Evolutionary conservation across 2,329 filamentous ascomycete species (phyloP), one percentile per base, ranked within the genome.

Genomic region (Pseudopyricularia javanii): DNA sequence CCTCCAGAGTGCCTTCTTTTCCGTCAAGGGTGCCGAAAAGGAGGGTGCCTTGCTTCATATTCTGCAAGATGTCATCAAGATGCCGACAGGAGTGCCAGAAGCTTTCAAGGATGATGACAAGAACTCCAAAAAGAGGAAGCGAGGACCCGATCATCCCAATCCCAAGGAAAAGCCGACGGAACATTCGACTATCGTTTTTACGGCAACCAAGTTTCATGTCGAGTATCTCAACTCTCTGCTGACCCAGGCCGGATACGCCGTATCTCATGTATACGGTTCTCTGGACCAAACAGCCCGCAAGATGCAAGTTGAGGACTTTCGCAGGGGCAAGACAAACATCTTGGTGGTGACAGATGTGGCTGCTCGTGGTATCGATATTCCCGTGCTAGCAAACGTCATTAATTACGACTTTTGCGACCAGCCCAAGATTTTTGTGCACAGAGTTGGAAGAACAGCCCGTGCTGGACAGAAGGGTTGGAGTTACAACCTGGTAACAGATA

Each of bases 331-430:
- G 57, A 86, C 88, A 0, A 91, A 95, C 59, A 90, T 98, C 49
- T 72, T 98, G 8, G 91, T 98, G 3, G 91, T 97, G 47, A 98
- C 93, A 1, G 93, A 98, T 65, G 90, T 98, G 52, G 93, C 93
- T 14, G 93, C 93, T 22, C 80, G 93, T 74, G 91, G 93, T 81
- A 94, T 98, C 56, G 93, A 98, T 80, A 95, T 98, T 59, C 93
- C 93, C 0, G 80, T 96, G 48, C 76, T 98, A 34, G 91, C 89
- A 54, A 97, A 98, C 64, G 93, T 98, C 55, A 91, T 98, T 73
- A 97, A 98, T 73, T 98, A 95, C 68, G 91, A 97, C 64, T 98
- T 98, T 58, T 91, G 93, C 3, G 87, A 91, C 2, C 93, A 97
- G 62, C 89, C 93, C 20, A 98, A 98, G 70, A 83, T 98, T 43